Evolutionary conservation across 306 rosid genomes (phyloP), one percentile per base, ranked within the genome.

Genomic region (Inga laurina): DNA sequence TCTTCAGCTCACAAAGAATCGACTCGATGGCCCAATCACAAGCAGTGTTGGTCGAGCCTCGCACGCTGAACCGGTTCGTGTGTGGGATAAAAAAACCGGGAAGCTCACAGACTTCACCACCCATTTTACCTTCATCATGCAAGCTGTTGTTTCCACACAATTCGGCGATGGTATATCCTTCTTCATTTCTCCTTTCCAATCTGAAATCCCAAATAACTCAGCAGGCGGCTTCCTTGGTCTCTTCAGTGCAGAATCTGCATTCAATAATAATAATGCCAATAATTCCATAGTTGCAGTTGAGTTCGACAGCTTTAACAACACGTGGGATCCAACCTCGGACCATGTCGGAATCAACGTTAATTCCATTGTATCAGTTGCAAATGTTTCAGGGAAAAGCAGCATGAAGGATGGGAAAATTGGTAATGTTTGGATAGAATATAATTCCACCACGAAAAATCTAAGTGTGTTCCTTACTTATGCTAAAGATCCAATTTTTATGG

Each of bases 271-370:
- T 67, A 1, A 68, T 7, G 80, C 84, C n/a, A 77, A 68, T 10
- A 90, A 90, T 70, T 89, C 84, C 45, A 83, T 91, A 44, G 90
- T 94, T 39, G 97, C 93, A 0, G 93, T 94, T 44, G 97, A 94
- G 87, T 88, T 94, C 65, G 98, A 94, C 78, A 88, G 90, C 65
- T 79, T 32, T 13, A 0, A 0, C 24, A 82, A 93, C 10, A 3
- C 0, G 0, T 94, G 98, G 97, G 98, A 93, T 86, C 89, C 97
- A 5, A 85, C 56, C 8, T 32, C 79, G 1, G 76, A 91, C 74
- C 98, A 94, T 57, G 83, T 91, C 0, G 97, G 98, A 76, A 93
- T 94, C 75, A 78, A 93, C 57, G 82, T 93, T 41, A 87, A 93
- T 54, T 91, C 97, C 21, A 89, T 94, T 32, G 3, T 22, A 21